These are phyloP conservation scores for Claviceps lovelessii DNA, from an alignment of 2,329 filamentous ascomycete species.

Conservation along the genomic window DNA sequence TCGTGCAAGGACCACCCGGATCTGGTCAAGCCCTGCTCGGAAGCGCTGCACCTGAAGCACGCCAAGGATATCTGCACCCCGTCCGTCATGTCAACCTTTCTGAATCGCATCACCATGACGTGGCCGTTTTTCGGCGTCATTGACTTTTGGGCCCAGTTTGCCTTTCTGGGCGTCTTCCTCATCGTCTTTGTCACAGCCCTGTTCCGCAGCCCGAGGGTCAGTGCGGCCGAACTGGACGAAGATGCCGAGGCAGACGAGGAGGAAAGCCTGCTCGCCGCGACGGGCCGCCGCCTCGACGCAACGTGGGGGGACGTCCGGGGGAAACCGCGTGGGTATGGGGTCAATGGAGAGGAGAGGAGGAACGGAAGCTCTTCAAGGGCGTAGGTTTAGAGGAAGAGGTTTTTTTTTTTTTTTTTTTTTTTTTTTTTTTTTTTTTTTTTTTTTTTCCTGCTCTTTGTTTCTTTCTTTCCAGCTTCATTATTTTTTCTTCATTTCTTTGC, in stretches of 20 bases:
- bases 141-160: constrained; percentile 95
- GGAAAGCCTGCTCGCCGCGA: constrained; percentile 76
- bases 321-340: constrained; percentile 13
- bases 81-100: constrained; percentile 77
- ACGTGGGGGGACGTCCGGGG: constrained; percentile 82
- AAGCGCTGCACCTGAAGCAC: constrained; percentile 54
- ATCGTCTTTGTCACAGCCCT: constrained; percentile 66
- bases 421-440: background rate
- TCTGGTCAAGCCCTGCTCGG: constrained; percentile 69
- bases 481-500: too few species aligned
- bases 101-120: constrained; percentile 83
- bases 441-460: too few species aligned
- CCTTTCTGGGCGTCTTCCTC: constrained; percentile 71
- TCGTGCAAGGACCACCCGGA: constrained; percentile 60
- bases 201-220: constrained; percentile 64
- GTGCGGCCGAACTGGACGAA: constrained; percentile 66
- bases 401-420: too few species aligned
- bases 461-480: too few species aligned
- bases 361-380: constrained; percentile 2
- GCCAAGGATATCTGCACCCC: constrained; percentile 77
- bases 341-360: constrained; percentile 5
- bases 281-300: constrained; percentile 65
- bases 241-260: constrained; percentile 88
- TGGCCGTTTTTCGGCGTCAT: constrained; percentile 89
- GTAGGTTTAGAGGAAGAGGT: background rate